Conservation (phyloP, 2,329 filamentous ascomycete genomes). For the Exophiala xenobiotica region DNA sequence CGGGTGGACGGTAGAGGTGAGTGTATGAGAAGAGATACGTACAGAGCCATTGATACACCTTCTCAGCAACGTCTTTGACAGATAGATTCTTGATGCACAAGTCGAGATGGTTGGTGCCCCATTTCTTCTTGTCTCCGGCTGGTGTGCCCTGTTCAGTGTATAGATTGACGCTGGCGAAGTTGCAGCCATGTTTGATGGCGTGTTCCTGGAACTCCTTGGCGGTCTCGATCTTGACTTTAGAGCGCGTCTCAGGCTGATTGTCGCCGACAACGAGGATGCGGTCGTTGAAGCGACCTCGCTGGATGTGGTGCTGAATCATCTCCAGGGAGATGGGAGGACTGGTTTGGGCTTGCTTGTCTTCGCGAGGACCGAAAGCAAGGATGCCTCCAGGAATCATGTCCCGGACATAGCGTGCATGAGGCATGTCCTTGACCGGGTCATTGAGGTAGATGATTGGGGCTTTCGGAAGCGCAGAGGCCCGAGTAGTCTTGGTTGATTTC, state of each 20-base stretch:
- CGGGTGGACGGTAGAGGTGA: too few relatives aligned
- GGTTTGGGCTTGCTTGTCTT: neutral
- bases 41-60: constrained; percentile 29
- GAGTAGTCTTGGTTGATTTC: constrained; percentile 6
- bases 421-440: constrained; percentile 17
- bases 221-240: constrained; percentile 14
- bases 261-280: constrained; percentile 17
- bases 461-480: constrained; percentile 8
- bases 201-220: constrained; percentile 13
- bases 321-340: constrained; percentile 1
- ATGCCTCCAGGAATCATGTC: constrained; percentile 17
- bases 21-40: neutral
- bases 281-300: neutral
- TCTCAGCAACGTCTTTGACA: constrained; percentile 17
- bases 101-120: constrained; percentile 28
- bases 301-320: constrained; percentile 5
- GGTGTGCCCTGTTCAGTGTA: constrained; percentile 4
- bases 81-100: constrained; percentile 13
- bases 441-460: constrained; percentile 28
- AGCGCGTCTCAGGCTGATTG: constrained; percentile 9
- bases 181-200: constrained; percentile 23
- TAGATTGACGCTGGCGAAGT: constrained; percentile 27
- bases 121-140: constrained; percentile 7
- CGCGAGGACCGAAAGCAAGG: constrained; percentile 1
- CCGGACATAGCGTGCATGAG: constrained; percentile 15